Conservation (phyloP, 495 filamentous ascomycete genomes). For the Bacidia rubella region DNA sequence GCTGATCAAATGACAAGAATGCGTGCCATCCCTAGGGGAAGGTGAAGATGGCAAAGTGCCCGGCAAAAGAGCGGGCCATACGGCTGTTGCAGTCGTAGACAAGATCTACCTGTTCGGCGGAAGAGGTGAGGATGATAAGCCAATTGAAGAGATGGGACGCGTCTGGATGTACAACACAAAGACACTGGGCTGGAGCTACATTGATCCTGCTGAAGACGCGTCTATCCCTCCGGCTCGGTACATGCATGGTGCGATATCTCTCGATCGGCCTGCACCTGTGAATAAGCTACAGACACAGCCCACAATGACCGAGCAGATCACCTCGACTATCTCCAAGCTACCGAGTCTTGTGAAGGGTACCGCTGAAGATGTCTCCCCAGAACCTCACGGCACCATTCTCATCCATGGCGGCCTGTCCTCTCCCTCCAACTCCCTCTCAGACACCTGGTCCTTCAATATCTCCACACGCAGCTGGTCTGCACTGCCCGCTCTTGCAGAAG, state of each 20-base stretch:
- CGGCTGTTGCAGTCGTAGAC: conserved; percentile 26
- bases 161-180: conserved; percentile 37
- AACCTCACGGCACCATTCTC: conserved; percentile 27
- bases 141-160: conserved; percentile 28
- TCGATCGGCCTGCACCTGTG: conserved; percentile 11
- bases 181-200: conserved; percentile 22
- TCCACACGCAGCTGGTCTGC: conserved; percentile 29
- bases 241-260: conserved; percentile 9
- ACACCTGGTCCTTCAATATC: conserved; percentile 37
- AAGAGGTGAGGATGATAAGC: conserved; percentile 19
- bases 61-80: conserved; percentile 26
- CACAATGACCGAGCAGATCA: conserved; percentile 13
- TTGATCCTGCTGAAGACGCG: conserved; percentile 8
- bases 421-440: conserved; percentile 16
- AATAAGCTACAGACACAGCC: not conserved
- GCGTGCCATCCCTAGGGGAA: conserved; percentile 21
- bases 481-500: conserved; percentile 26
- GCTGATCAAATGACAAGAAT: conserved; percentile 3
- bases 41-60: conserved; percentile 23
- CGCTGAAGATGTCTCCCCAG: not conserved
- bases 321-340: conserved; percentile 16
- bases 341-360: conserved; percentile 16
- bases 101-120: conserved; percentile 35
- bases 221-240: conserved; percentile 9
- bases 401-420: conserved; percentile 28